Evolutionary conservation across 2,329 filamentous ascomycete species (phyloP), one percentile per base, ranked within the genome.

Genomic region (Aureobasidium sp.): DNA sequence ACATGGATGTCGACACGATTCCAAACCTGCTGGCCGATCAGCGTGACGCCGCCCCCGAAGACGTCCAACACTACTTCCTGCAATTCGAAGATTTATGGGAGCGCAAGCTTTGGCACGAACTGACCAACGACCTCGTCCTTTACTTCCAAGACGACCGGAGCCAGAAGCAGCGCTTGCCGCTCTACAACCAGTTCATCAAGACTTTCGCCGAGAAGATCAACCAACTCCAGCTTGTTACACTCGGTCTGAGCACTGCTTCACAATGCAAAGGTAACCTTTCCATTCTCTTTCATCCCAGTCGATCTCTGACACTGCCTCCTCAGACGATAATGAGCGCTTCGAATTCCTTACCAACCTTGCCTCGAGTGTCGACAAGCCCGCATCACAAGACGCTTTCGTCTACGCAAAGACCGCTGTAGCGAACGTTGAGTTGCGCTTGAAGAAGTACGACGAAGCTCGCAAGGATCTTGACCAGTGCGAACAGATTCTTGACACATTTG

Each of bases 161-260:
- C 76, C 88, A 86, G 62, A 81, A 85, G 63, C 91, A 96, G 78
- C 88, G 93, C 72, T 84, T 99, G 78, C 81, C 86, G 63, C 88
- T 99, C 76, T 99, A 94, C 82, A 91, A 94, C 78, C 86, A 86
- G 69, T 99, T 99, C 80, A 89, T 99, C 76, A 85, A 93, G 75
- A 94, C 89, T 76, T 99, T 99, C 73, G 91, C 92, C 67, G 92
- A 96, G 74, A 97, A 95, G 83, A 97, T 99, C 82, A 99, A 97
- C 79, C 93, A 97, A 80, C 82, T 99, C 66, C 97, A 97, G 83
- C 87, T 97, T 68, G 94, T 99, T 67, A 88, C 90, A 67, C 80
- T 99, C 67, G 94, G 91, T 16, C 79, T 97, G 73, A 90, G 89
- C 77, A 90, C 94, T 49, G 91, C 91, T 59, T 86, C 87, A 70